These are phyloP conservation scores for Hymenoscyphus linearis DNA, from an alignment of 2,329 filamentous ascomycete species.

Conservation along the genomic window DNA sequence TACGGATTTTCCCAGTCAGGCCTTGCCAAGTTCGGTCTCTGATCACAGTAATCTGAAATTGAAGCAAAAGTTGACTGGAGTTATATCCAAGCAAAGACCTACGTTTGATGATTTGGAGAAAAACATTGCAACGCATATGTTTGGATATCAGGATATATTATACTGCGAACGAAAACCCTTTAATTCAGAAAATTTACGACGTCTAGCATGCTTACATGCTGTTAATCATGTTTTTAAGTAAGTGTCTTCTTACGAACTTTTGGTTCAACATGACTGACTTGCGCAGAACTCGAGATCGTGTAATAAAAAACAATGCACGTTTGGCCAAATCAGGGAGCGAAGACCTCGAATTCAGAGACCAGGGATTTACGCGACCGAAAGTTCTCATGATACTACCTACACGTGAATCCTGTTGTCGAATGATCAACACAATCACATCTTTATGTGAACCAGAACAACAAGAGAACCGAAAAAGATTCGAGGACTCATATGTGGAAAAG, in stretches of 20 bases:
- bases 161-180: slow-evolving; percentile 65
- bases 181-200: slow-evolving; percentile 65
- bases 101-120: slow-evolving; percentile 59
- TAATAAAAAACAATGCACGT: slow-evolving; percentile 87
- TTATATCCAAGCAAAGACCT: slow-evolving; percentile 47
- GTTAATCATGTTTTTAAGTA: slow-evolving; percentile 89
- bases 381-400: slow-evolving; percentile 88
- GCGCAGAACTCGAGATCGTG: slow-evolving; percentile 70
- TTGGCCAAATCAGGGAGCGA: slow-evolving; percentile 60
- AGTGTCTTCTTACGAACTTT: slow-evolving; percentile 24
- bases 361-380: slow-evolving; percentile 93
- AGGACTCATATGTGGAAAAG: slow-evolving; percentile 71
- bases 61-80: slow-evolving; percentile 63
- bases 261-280: slow-evolving; percentile 13
- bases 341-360: slow-evolving; percentile 76
- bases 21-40: slow-evolving; percentile 16
- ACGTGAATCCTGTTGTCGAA: slow-evolving; percentile 74
- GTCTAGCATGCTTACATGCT: slow-evolving; percentile 73
- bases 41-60: slow-evolving; percentile 50
- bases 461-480: slow-evolving; percentile 89
- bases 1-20: slow-evolving; percentile 23
- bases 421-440: slow-evolving; percentile 70
- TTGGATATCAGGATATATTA: slow-evolving; percentile 76
- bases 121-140: slow-evolving; percentile 64
- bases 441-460: slow-evolving; percentile 82